Percentiles rank a stretch among this genome's conserved stretches.
These are phyloP conservation scores for Aphanomyces euteiches DNA, from an alignment of 352 stramenopile genomes.

Conservation along the genomic window DNA sequence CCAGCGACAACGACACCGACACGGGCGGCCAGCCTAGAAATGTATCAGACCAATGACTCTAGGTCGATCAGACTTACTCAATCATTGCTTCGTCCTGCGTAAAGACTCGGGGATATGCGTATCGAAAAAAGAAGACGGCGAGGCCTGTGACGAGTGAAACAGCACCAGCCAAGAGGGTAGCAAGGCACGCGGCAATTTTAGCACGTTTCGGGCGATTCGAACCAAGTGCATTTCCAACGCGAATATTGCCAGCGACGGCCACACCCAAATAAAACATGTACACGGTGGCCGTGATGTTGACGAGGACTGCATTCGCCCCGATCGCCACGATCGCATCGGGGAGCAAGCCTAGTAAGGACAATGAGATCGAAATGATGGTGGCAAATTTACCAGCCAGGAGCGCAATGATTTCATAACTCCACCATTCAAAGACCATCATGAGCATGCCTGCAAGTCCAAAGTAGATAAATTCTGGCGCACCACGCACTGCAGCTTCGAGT, in stretches of 20 bases:
- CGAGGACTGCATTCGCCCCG: constrained; percentile 77
- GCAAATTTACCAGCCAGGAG: constrained; percentile 42
- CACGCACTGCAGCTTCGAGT: constrained; percentile 49
- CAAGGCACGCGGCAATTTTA: constrained; percentile 14
- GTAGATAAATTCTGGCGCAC: constrained; percentile 70
- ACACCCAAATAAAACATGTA: constrained; percentile 69
- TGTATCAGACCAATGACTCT: neutral
- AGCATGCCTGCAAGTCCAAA: constrained; percentile 75
- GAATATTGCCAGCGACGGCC: constrained; percentile 65
- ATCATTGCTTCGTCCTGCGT: constrained; percentile 38
- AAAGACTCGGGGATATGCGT: constrained; percentile 37
- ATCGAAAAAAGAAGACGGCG: constrained; percentile 33
- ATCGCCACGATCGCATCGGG: constrained; percentile 73
- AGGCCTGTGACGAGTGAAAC: constrained; percentile 31
- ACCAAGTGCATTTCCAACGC: constrained; percentile 52
- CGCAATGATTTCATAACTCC: constrained; percentile 71
- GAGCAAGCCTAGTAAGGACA: constrained; percentile 44
- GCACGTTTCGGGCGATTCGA: constrained; percentile 24
- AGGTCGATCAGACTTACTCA: constrained; percentile 5
- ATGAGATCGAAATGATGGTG: neutral
- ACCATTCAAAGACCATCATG: constrained; percentile 86
- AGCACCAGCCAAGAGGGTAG: constrained; percentile 22
- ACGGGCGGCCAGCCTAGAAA: constrained; percentile 26
- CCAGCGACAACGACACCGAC: constrained; percentile 36
- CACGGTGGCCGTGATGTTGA: constrained; percentile 64